Base-by-base conservation (phyloP, 2,329 filamentous ascomycete genomes). In the Phaeophleospora eucalypticola region DNA sequence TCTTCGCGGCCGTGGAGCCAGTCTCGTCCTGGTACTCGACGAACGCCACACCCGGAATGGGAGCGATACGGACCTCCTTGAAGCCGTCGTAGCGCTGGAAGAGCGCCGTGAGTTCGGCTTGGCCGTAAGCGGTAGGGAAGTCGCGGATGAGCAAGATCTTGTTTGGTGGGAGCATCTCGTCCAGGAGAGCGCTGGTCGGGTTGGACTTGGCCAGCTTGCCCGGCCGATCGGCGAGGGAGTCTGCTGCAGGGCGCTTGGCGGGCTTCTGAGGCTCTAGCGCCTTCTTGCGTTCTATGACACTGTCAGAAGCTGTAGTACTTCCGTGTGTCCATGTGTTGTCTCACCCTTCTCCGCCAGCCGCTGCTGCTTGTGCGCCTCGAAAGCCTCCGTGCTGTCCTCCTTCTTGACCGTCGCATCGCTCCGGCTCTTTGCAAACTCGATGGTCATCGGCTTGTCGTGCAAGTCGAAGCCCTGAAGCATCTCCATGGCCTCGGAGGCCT, bases 141-240 rank as follows among this genome's bases (percentile, higher is more conserved):
- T 97, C 91, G 72, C 94, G 89, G 51, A 97, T 75, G 72, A 97
- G 95, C 29, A 98, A 79, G 57, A 89, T 95, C 74, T 95, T 96
- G 80, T 97, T 97, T 29, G 93, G 91, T 3, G 91, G 91, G 3
- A 97, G 80, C 68, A 95, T 97, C 71, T 98, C 93, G 78, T 97
- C 93, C 7, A 29, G 7, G 24, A 29, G n/a, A n/a, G 90, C 89
- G 15, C 97, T 84, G 45, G 89, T 84, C 12, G 81, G 76, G 4
- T 87, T 81, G 4, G 58, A 48, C 67, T 94, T 94, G 72, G 80
- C 77, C 14, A 83, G 77, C 73, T 91, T 91, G 45, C 80, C 72
- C 0, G 85, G 81, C 10, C 62, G 61, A 40, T 85, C 80, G n/a
- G 71, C 63, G 17, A 61, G 49, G 4, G 44, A 40, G 9, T 73